These are phyloP conservation scores for Lentinus tigrinus DNA, from an alignment of 768 basidiomycete species.

Conservation along the genomic window DNA sequence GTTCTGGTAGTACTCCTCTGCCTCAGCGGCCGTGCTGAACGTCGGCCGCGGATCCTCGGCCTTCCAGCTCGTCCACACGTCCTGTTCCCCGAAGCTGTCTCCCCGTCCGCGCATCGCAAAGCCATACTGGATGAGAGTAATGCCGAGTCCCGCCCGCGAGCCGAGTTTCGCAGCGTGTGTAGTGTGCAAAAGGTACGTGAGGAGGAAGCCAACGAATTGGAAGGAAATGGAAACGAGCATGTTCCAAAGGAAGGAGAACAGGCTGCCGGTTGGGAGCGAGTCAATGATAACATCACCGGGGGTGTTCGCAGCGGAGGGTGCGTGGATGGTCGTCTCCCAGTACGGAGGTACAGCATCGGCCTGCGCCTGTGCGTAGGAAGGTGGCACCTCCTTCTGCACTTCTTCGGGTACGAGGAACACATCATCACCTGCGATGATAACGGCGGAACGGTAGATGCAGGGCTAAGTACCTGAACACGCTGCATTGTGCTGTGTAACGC, in stretches of 20 bases:
- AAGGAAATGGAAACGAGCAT: conserved; percentile 92
- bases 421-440: conserved; percentile 54
- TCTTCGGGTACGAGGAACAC: conserved; percentile 83
- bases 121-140: conserved; percentile 95
- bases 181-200: conserved; percentile 92
- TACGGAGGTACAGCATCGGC: conserved; percentile 97
- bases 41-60: conserved; percentile 32
- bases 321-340: conserved; percentile 96
- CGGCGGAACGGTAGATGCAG: conserved; percentile 1
- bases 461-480: not conserved
- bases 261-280: conserved; percentile 74
- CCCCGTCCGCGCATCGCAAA: conserved; percentile 69
- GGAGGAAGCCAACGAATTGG: conserved; percentile 92
- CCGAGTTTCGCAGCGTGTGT: conserved; percentile 93
- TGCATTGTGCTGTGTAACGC: conserved; percentile 13
- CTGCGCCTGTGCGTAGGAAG: conserved; percentile 89
- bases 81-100: conserved; percentile 29
- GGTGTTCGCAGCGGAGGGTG: conserved; percentile 65
- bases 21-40: conserved; percentile 45
- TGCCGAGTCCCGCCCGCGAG: conserved; percentile 91
- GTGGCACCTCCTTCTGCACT: conserved; percentile 77
- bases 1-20: conserved; percentile 42
- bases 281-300: conserved; percentile 88
- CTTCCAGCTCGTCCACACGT: conserved; percentile 31
- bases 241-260: conserved; percentile 92